Conservation (phyloP, 495 filamentous ascomycete genomes). For the Podospora bellae-mahoneyi region DNA sequence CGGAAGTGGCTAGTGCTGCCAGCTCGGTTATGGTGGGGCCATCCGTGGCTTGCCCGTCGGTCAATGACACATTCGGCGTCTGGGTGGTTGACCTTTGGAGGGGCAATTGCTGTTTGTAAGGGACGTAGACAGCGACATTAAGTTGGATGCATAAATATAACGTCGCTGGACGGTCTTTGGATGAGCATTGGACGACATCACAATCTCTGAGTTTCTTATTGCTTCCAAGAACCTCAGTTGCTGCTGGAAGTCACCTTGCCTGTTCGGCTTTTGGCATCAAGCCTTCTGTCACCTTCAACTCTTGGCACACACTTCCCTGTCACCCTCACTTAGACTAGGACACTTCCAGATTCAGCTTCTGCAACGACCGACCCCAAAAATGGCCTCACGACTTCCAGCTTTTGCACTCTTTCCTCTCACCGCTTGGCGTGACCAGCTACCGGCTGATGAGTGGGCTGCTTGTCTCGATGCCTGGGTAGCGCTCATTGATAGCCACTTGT, state of each 20-base stretch:
- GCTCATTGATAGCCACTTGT: constrained; percentile 61
- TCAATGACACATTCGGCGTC: constrained; percentile 40
- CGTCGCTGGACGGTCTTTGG: background rate
- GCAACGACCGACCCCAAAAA: constrained; percentile 4
- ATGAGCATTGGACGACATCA: background rate
- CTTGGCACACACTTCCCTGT: background rate
- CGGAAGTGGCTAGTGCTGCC: background rate
- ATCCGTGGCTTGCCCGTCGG: constrained; percentile 7
- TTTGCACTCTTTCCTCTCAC: constrained; percentile 72
- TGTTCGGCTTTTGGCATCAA: background rate
- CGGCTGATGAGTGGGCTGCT: constrained; percentile 69
- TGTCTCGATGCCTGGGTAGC: constrained; percentile 75
- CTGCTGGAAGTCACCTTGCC: background rate
- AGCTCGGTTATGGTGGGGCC: background rate
- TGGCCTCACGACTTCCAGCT: constrained; percentile 50
- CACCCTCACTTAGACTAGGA: background rate
- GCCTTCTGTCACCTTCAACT: background rate
- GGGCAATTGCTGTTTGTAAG: background rate
- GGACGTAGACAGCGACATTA: background rate
- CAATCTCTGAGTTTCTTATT: background rate
- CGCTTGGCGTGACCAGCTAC: constrained; percentile 61
- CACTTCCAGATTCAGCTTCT: background rate
- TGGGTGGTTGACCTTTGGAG: constrained; percentile 7
- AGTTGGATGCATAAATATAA: background rate
- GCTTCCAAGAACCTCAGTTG: background rate